A percentile compares a stretch with the other conserved stretches of the same genome.
These are phyloP conservation scores for Calonectria pseudoreteaudii DNA, from an alignment of 2,329 filamentous ascomycete species.

Conservation along the genomic window DNA sequence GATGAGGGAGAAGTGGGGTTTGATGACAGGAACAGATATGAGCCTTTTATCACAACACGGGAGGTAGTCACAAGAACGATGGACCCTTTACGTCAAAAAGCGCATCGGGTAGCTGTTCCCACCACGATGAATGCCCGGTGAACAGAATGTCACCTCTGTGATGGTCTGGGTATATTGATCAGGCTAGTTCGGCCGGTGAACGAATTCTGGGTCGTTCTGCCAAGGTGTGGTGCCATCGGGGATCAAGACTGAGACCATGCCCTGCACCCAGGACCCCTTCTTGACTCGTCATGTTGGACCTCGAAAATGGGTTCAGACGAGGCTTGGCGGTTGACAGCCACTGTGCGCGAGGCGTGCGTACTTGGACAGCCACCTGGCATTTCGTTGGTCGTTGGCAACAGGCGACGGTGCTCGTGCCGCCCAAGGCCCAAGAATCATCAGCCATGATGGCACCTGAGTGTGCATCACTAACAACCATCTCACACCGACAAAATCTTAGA, in stretches of 20 bases:
- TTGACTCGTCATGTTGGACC: constrained; percentile 20
- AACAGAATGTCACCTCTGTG: constrained; percentile 5
- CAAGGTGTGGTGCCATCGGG: constrained; percentile 9
- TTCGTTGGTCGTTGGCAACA: background rate
- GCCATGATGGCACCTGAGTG: background rate
- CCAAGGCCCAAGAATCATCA: background rate
- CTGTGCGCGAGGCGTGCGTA: background rate
- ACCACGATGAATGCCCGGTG: background rate
- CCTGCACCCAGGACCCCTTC: constrained; percentile 1
- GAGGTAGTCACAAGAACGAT: background rate
- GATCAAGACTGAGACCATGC: constrained; percentile 21
- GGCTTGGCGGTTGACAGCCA: constrained; percentile 11
- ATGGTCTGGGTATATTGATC: constrained; percentile 1
- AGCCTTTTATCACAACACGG: background rate
- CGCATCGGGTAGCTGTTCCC: background rate
- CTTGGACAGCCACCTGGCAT: constrained; percentile 6
- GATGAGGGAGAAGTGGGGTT: background rate
- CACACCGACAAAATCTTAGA: constrained; percentile 15
- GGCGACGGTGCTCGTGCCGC: constrained; percentile 9
- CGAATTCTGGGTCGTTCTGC: background rate
- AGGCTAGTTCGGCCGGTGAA: constrained; percentile 3
- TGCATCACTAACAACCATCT: background rate
- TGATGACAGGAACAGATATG: constrained; percentile 3
- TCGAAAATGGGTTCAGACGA: background rate
- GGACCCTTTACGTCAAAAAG: background rate